Evolutionary conservation across 352 stramenopile species (phyloP).

Genomic region (Albugo laibachii): DNA sequence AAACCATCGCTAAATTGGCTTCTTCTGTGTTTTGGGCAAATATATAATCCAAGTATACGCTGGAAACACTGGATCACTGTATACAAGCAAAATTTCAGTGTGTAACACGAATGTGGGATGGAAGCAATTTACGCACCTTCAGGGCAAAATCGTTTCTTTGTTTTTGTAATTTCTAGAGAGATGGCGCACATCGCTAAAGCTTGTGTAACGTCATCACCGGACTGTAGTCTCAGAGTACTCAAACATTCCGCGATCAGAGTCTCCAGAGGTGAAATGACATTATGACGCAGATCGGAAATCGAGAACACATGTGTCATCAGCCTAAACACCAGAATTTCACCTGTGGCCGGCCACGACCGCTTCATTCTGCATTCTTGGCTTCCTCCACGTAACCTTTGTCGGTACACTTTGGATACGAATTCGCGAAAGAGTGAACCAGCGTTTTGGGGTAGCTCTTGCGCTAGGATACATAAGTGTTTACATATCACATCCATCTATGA

Average conservation of each 20-base stretch:
- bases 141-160: conserved; percentile 83
- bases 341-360: conserved; percentile 53
- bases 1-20: no score
- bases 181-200: conserved; percentile 63
- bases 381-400: no score
- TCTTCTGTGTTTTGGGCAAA: no score
- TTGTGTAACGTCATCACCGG: conserved; percentile 53
- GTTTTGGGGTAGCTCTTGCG: conserved; percentile 80
- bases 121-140: conserved; percentile 17
- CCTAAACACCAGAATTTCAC: conserved; percentile 82
- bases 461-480: conserved; percentile 74
- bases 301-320: conserved; percentile 83
- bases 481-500: conserved; percentile 63
- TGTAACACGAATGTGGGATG: no score
- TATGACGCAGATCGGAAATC: conserved; percentile 87
- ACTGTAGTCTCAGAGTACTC: conserved; percentile 43
- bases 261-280: conserved; percentile 83
- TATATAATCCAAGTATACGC: no score
- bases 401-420: conserved; percentile 76
- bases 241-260: conserved; percentile 83
- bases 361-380: no score
- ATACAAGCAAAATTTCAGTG: no score
- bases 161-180: conserved; percentile 42
- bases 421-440: conserved; percentile 77
- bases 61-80: no score